phyloP scores from a whole-genome alignment of 139 green algal genomes.

The Picochlorum sp. region DNA sequence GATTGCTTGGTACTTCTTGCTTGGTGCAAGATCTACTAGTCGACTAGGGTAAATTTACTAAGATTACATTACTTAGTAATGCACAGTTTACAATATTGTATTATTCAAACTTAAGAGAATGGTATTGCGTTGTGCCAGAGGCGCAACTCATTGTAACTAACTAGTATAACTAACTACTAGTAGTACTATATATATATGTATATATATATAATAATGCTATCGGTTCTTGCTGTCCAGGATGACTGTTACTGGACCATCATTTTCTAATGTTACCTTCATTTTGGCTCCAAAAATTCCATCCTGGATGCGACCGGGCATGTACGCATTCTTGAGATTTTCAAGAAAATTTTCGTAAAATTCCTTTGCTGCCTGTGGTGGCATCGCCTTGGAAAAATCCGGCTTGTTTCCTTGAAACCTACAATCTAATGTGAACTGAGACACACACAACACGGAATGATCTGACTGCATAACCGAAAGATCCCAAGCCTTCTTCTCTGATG shows the following conservation, averaged over 20 bases:
- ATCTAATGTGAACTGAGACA: slow-evolving; percentile 74
- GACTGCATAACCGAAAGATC: slow-evolving; percentile 35
- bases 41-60: no score
- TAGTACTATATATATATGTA: no score
- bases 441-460: slow-evolving; percentile 42
- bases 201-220: background rate
- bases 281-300: slow-evolving; percentile 50
- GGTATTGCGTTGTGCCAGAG: no score
- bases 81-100: no score
- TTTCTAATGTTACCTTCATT: slow-evolving; percentile 55
- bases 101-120: no score
- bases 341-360: slow-evolving; percentile 47
- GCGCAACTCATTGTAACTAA: background rate
- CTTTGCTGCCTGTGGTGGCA: slow-evolving; percentile 34
- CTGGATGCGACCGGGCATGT: slow-evolving; percentile 32
- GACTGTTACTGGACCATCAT: slow-evolving; percentile 40
- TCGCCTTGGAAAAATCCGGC: slow-evolving; percentile 61
- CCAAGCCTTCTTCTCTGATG: slow-evolving; percentile 32
- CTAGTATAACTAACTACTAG: background rate
- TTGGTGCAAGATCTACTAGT: no score
- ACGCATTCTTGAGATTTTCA: slow-evolving; percentile 24
- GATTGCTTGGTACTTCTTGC: no score
- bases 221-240: slow-evolving; percentile 4
- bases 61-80: no score
- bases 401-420: slow-evolving; percentile 54